Evolutionary conservation across 306 rosid species (phyloP), one percentile per base, ranked within the genome.

Genomic region (cucumber (Cucumis sativus)): DNA sequence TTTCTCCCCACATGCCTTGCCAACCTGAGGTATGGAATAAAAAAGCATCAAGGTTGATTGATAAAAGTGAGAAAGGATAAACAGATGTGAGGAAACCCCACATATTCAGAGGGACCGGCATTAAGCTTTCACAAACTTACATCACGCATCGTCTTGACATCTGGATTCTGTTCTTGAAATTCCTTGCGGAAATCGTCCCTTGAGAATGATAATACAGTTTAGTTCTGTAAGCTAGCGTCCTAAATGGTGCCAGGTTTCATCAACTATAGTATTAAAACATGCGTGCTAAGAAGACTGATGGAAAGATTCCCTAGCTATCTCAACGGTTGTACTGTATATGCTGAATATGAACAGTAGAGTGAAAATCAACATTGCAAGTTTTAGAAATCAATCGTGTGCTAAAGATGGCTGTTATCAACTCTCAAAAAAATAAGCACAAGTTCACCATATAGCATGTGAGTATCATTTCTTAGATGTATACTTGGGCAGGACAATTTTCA

Each of bases 111-210:
- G 49, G 17, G 1, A 40, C 11, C 13, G 14, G 25, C 30, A 39
- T 23, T 2, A 1, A 21, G 40, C 59, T 21, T 49, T 25, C 63
- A 23, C 45, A 60, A 14, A 77, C 93, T 80, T 89, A 92, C 98
- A 82, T 90, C 89, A 14, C 97, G 90, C 98, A 95, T 95, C 47
- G 93, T 80, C 83, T 92, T 95, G 76, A 95, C 83, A 80, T 82
- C 91, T 71, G 98, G 98, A 83, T 92, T 95, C 86, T 84, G 89
- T 84, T 80, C 84, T 85, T 89, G 95, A 86, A 89, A 87, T 78
- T 87, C 96, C 86, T 90, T 95, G 54, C 97, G 97, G 51, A 87
- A 95, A 79, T 95, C 97, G 86, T 89, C 97, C 97, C 98, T 95
- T 80, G 60, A 71, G 52, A 85, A 84, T 56, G 74, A 84, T 62